A percentile compares a stretch with the other conserved stretches of the same genome.
Conservation (phyloP, 139 green algal genomes). For the Chlorella sp. region DNA sequence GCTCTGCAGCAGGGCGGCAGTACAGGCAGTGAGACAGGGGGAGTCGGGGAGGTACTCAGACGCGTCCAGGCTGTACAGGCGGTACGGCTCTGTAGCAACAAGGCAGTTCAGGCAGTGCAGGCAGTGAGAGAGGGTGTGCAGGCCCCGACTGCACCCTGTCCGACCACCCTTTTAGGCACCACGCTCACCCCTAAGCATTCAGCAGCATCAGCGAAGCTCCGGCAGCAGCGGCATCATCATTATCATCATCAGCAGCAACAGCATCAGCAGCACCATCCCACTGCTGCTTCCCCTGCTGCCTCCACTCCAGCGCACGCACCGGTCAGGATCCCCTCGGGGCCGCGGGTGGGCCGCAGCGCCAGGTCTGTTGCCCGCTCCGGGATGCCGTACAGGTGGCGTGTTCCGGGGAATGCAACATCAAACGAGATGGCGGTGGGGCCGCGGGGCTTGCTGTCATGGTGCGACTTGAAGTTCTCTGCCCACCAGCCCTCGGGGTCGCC, state of each 20-base stretch:
- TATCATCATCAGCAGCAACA: not conserved
- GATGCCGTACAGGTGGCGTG: slow-evolving; percentile 93
- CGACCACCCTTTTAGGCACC: too few species aligned
- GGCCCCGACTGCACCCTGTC: too few species aligned
- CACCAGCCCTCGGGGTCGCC: slow-evolving; percentile 85
- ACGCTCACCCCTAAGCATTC: too few species aligned
- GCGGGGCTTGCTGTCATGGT: slow-evolving; percentile 87
- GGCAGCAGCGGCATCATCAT: too few species aligned
- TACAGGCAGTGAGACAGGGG: not conserved
- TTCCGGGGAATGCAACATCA: slow-evolving; percentile 87
- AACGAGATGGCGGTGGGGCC: slow-evolving; percentile 93
- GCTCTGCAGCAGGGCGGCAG: slow-evolving; percentile 64
- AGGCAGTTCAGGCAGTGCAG: too few species aligned
- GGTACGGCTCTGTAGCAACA: too few species aligned
- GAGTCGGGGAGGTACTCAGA: not conserved
- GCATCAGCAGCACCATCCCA: not conserved
- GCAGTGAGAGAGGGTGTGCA: too few species aligned
- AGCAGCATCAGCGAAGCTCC: too few species aligned
- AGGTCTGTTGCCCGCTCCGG: slow-evolving; percentile 89
- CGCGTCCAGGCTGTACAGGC: not conserved
- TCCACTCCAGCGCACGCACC: not conserved
- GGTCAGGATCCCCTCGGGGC: not conserved
- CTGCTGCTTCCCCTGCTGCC: not conserved
- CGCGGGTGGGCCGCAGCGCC: slow-evolving; percentile 73
- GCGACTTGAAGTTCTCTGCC: slow-evolving; percentile 91